Base-by-base conservation (phyloP, 192 early-diverging fungal genomes). In the Thoreauomyces humboldtii region DNA sequence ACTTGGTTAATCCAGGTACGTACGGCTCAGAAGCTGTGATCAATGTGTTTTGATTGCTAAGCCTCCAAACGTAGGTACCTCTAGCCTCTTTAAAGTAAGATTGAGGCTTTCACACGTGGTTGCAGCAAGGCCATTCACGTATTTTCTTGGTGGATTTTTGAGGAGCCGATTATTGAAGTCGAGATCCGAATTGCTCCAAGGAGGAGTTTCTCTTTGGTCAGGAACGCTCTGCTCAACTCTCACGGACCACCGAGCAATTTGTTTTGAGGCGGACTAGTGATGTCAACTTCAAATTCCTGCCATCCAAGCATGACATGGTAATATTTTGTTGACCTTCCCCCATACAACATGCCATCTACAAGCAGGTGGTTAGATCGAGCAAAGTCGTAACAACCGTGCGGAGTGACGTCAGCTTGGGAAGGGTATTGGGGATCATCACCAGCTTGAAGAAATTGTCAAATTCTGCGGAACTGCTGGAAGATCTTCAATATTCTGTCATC, bases 191-290 rank as follows among this genome's bases (percentile, higher is more conserved):
- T n/a, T 71, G 71, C 24, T 46, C 65, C 1, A 9, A 15, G 9
- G 71, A 44, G 17, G 76, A 75, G 0, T 73, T 58, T 21, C 7
- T 35, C 5, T 47, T 81, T 21, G 74, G 74, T 7, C 37, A 36
- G 36, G 47, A 71, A 61, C 34, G 74, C 7, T 54, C 61, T 9
- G 48, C 42, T 53, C 67, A 77, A 44, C 58, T 73, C 14, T n/a
- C 33, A 1, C 15, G 73, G 6, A 25, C 83, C 33, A 84, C 82
- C 7, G 44, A 60, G 14, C 60, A 48, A n/a, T 88, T 89, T 50
- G 75, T 88, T 29, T 67, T 89, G 36, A 67, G 88, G 11, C 78
- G 88, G 14, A 87, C 87, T 0, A 61, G 28, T 32, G 72, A 73
- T 21, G 42, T 78, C 3, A 86, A 75, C 52, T 65, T 73, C 0